A percentile compares a stretch with the other conserved stretches of the same genome.
Conservation (phyloP, 495 filamentous ascomycete species). For the Trichoderma reesei region DNA sequence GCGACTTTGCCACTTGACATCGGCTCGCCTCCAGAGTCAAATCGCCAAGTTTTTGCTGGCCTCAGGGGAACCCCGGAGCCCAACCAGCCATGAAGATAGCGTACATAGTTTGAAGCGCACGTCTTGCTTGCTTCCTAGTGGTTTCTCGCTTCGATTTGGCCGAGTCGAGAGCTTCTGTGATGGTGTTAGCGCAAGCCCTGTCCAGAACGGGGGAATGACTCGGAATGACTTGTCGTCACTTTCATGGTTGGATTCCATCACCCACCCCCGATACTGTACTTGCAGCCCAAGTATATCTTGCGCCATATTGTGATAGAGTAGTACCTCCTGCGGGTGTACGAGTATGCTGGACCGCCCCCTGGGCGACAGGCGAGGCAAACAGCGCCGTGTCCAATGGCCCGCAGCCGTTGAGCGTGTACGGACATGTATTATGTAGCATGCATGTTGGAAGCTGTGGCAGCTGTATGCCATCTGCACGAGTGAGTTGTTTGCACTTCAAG, state of each 20-base stretch:
- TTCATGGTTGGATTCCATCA: background rate
- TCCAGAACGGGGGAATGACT: background rate
- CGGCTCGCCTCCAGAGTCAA: background rate
- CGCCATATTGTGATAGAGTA: no score
- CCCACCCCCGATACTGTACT: background rate
- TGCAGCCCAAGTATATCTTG: no score
- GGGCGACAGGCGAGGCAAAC: background rate
- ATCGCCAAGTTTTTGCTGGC: background rate
- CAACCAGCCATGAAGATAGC: no score
- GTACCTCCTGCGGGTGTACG: no score
- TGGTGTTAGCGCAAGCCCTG: background rate
- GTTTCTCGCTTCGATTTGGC: background rate
- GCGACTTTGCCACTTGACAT: background rate
- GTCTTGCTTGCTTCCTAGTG: no score
- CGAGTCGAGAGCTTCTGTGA: background rate
- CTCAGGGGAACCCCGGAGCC: background rate
- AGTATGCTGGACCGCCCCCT: background rate
- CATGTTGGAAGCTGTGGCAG: background rate
- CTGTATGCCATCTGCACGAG: slow-evolving; percentile 1
- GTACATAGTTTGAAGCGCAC: no score
- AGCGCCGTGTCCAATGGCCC: background rate
- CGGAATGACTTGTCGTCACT: background rate
- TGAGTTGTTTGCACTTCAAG: background rate
- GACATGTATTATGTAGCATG: background rate
- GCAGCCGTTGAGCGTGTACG: background rate